Evolutionary conservation across 352 stramenopile species (phyloP).

Genomic region (Globisporangium echinulatum): DNA sequence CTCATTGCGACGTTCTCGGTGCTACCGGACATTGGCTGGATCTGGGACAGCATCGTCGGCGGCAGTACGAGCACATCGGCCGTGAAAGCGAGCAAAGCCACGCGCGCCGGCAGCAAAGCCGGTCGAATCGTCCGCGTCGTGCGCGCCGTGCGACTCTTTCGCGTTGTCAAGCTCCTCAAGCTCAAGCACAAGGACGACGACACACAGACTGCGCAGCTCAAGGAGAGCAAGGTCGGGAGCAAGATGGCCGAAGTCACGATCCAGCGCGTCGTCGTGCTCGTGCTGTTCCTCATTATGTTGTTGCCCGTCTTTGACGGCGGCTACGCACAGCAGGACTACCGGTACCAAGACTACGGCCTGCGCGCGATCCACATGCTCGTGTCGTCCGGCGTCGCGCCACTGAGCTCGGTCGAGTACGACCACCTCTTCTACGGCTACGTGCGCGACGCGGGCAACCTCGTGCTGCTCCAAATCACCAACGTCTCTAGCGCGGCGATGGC

Average conservation of each 20-base stretch:
- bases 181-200: constrained; percentile 72
- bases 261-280: constrained; percentile 83
- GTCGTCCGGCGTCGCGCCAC: constrained; percentile 33
- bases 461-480: constrained; percentile 58
- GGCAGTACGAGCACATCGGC: constrained; percentile 33
- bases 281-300: constrained; percentile 87
- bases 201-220: constrained; percentile 18
- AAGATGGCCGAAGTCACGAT: constrained; percentile 87
- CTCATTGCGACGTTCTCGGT: constrained; percentile 82
- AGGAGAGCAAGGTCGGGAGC: constrained; percentile 86
- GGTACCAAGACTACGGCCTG: constrained; percentile 83
- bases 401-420: constrained; percentile 38
- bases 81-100: constrained; percentile 66
- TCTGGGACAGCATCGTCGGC: constrained; percentile 73
- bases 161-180: constrained; percentile 84
- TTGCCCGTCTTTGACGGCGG: constrained; percentile 83
- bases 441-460: constrained; percentile 42
- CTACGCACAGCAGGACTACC: constrained; percentile 70
- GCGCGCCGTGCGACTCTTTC: constrained; percentile 74
- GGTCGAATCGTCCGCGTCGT: constrained; percentile 84
- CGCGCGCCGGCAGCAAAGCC: constrained; percentile 66
- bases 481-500: constrained; percentile 29
- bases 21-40: constrained; percentile 78
- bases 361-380: constrained; percentile 67
- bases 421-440: constrained; percentile 64